Evolutionary conservation across 768 basidiomycete genomes (phyloP), one percentile per base, ranked within the genome.

Genomic region (Russula sp.): DNA sequence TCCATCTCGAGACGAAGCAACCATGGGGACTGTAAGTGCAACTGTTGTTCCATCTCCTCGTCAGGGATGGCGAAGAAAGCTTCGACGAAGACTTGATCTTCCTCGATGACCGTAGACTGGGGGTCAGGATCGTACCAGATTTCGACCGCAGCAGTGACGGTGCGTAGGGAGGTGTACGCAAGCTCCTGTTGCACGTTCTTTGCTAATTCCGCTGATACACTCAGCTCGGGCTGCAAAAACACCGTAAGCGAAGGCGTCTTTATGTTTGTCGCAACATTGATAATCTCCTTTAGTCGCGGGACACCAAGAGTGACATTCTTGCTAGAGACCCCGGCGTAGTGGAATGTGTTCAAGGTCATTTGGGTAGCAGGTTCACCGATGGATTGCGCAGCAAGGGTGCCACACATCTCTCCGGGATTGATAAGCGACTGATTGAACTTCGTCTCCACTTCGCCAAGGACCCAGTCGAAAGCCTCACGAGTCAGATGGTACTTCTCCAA

Each of bases 231-330:
- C 20, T 87, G 81, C 53, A 98, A 82, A 73, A 93, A 96, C 47
- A 99, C 93, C 29, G 86, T 88, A n/a, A 97, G 81, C 0, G 93
- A 96, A 0, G 97, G 97, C 0, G 97, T 99, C 76, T 98, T 97
- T 82, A 98, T 97, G 72, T 98, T 95, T 20, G 88, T 90, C 0
- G 97, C 97, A 61, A 98, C 95, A 70, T 99, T 99, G 77, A 99
- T 98, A 68, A 98, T 98, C 75, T 98, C 97, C 78, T 98, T 98
- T 66, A 99, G 74, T 74, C 97, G 95, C 2, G 97, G 97, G 2
- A 99, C 97, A 86, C 97, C 97, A 61, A 98, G 91, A 0, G 97
- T 99, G 53, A 99, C 97, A 75, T 97, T 98, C 77, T 98, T 98
- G 70, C 90, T 93, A n/a, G 97, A 96, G 29, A 99, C 97, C 87